Evolutionary conservation across 2,329 filamentous ascomycete genomes (phyloP).

Genomic region (Fusarium subtropicale): DNA sequence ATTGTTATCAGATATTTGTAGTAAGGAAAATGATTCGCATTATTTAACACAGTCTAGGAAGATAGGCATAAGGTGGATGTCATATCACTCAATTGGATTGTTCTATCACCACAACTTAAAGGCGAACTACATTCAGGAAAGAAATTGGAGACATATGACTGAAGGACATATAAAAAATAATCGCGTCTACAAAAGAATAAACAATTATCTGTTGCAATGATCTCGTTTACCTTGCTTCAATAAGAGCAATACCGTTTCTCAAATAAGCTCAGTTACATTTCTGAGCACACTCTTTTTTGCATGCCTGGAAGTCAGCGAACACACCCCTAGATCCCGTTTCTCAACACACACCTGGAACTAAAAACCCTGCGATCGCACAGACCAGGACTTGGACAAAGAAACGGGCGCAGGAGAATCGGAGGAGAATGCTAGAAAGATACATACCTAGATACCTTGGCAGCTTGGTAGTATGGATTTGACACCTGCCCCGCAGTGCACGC

Average conservation of each 20-base stretch:
- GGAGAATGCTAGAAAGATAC: constrained; percentile 17
- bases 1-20: background rate
- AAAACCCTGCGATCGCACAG: background rate
- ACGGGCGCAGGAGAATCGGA: constrained; percentile 2
- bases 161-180: background rate
- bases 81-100: background rate
- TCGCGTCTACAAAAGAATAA: background rate
- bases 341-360: background rate
- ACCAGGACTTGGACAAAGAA: constrained; percentile 14
- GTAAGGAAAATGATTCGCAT: background rate
- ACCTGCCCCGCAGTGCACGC: background rate
- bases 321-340: background rate
- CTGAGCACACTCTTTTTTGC: background rate
- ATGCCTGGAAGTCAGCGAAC: background rate
- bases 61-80: background rate
- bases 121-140: background rate
- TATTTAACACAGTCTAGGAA: background rate
- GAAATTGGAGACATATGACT: background rate
- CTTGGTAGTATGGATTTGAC: background rate
- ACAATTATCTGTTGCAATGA: background rate
- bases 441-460: too few species aligned
- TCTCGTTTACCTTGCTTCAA: background rate
- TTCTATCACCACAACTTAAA: background rate
- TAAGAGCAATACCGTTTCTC: background rate
- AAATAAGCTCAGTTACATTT: background rate